Evolutionary conservation across 2,329 filamentous ascomycete genomes (phyloP), one percentile per base, ranked within the genome.

Genomic region (Verticillium nonalfalfae): DNA sequence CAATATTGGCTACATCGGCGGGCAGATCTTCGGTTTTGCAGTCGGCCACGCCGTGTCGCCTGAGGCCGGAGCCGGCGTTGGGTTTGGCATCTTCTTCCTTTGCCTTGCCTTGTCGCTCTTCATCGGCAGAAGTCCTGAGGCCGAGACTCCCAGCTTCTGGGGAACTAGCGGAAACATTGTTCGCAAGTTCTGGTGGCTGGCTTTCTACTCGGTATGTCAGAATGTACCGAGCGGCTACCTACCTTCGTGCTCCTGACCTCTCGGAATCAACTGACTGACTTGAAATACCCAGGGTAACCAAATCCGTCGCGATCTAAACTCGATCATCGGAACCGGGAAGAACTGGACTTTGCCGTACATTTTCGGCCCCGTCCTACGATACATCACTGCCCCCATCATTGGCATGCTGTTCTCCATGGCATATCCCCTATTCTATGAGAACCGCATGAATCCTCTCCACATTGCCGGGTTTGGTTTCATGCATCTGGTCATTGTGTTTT

Each of bases 1-100:
- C 18, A 78, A 79, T 66, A 78, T 80, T 2, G 80, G 79, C 1
- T 85, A 82, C 56, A 74, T 84, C 5, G 72, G 78, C 0, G 79
- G 75, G 0, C 77, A 80, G 14, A 65, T 85, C 10, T 66, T 81
- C 1, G 82, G 81, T 2, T 73, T 83, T 2, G 66, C 75, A 0
- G 69, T 83, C 0, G 81, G 76, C 0, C 81, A 84, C n/a, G 72
- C 73, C 0, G 70, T 76, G 0, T 74, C 66, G 21, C 75, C 75
- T 0, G 67, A 68, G 7, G 75, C 73, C 1, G 81, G 81, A 15
- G 80, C 79, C 0, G 80, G 75, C 0, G 77, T 76, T 4, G 82
- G 81, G 0, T 78, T 84, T 40, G 81, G 80, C 2, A 62, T 83
- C 31, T 85, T 77, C 64, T 68, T 80, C 14, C 65, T 72, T 2